Evolutionary conservation across 1,284 basidiomycete genomes (phyloP), one percentile per base, ranked within the genome.

Genomic region (Vanrija humicola): DNA sequence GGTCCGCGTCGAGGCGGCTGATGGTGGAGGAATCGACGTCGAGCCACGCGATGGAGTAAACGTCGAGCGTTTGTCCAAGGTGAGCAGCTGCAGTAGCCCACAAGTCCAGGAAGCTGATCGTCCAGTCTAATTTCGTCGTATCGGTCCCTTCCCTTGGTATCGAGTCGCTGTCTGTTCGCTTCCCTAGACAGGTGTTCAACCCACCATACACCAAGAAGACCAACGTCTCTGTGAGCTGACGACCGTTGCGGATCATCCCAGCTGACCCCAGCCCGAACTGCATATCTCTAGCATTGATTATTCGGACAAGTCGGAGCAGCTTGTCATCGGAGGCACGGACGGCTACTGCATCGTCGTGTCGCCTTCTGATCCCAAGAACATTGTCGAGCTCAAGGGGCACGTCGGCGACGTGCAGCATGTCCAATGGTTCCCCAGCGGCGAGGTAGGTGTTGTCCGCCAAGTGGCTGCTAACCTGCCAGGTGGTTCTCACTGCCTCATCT

Each of bases 331-430:
- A 7, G 77, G 77, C 1, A 65, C 68, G 9, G 75, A 79, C 59
- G 78, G 78, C 3, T 75, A 70, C 45, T 69, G 65, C 42, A 65
- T 67, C 2, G 67, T 77, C 19, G 54, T 76, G 6, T 56, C 73
- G 1, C 62, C 63, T 2, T 38, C 50, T 3, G 51, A 61, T 16
- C 42, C 50, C 1, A 23, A 44, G 16, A 10, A 34, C 5, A 56
- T 59, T 6, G 58, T 73, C 5, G 51, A 62, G 25, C 61, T 79
- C 42, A 67, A 73, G 50, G 78, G 78, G 0, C 78, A 79, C 56
- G 74, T 77, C 5, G 77, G 76, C 12, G 78, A 79, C 62, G 67
- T 79, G 8, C 63, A 74, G 3, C 66, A 63, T 26, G 69, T 71
- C 48, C 67, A 67, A n/a, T 79, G 68, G 64, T 73, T 73, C 56